Percentiles rank a stretch among this genome's conserved stretches.
These are phyloP conservation scores for Nakazawaea anatomiae DNA, from an alignment of 805 yeast genomes.

Conservation along the genomic window DNA sequence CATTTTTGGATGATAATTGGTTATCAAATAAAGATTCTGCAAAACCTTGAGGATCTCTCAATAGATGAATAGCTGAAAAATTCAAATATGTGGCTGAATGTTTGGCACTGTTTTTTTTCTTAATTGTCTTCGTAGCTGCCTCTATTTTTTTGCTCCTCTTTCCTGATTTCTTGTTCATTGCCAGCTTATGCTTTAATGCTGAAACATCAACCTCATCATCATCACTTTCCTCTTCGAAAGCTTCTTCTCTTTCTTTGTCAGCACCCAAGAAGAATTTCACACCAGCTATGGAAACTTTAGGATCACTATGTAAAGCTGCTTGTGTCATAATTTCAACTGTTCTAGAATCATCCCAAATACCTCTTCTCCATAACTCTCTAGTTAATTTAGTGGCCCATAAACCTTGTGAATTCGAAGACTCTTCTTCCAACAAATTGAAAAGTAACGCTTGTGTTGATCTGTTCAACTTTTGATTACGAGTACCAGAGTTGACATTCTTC, in stretches of 20 bases:
- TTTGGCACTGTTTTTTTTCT: constrained; percentile 56
- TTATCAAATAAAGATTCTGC: constrained; percentile 76
- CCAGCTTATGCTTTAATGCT: constrained; percentile 73
- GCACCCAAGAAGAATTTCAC: constrained; percentile 91
- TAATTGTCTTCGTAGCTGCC: constrained; percentile 59
- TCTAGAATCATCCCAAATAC: constrained; percentile 96
- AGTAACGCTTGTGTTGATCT: constrained; percentile 87
- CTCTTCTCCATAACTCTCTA: constrained; percentile 95
- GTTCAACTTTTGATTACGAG: constrained; percentile 85
- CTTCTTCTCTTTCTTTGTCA: constrained; percentile 87
- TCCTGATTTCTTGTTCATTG: constrained; percentile 74
- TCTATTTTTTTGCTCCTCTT: constrained; percentile 65
- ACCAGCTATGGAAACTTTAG: constrained; percentile 85
- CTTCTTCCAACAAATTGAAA: constrained; percentile 78
- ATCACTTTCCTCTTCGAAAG: constrained; percentile 60
- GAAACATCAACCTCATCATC: constrained; percentile 71
- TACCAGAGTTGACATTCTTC: constrained; percentile 80
- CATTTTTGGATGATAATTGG: constrained; percentile 65
- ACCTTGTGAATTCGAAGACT: constrained; percentile 64
- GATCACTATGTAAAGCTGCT: constrained; percentile 84
- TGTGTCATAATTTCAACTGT: constrained; percentile 98
- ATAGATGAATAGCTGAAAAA: constrained; percentile 89
- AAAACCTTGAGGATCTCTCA: constrained; percentile 97
- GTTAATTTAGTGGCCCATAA: constrained; percentile 95
- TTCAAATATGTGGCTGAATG: constrained; percentile 68